Base-by-base conservation (phyloP, 164 flowering plant species). In the Vitis riparia region DNA sequence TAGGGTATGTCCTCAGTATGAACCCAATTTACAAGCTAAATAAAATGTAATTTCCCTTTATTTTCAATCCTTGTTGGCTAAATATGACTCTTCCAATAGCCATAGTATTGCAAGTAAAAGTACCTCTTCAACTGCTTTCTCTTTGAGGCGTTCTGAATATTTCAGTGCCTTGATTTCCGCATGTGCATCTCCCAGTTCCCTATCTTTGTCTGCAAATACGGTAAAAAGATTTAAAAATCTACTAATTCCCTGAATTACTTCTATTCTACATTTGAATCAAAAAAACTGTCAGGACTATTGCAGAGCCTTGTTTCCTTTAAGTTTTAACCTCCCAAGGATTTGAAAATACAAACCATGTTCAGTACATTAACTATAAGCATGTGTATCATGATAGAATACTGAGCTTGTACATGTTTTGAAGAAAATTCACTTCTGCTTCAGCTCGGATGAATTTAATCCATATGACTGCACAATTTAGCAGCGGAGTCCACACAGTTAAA, bases 91-190 rank as follows among this genome's bases (percentile, higher is more conserved):
- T 23, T 23, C 27, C 27, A 23, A 23, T 23, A 23, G 27, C 27
- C 27, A 23, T 23, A 23, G 44, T 37, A 37, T 37, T 37, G 44
- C 44, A 12, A 29, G 17, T 61, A 17, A 11, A 11, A 55, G 48
- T 68, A 89, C 93, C 91, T 89, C 91, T 77, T 89, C 88, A 51
- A 89, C 89, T 3, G 91, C 93, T 67, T 83, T 89, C 74, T 87
- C 89, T 71, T 80, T 82, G 0, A 86, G 83, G 44, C 90, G 88
- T 53, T 89, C 89, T 14, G 91, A 86, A 30, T 71, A 76, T 72
- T 70, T 86, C 73, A 87, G 69, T 37, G 89, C 85, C 78, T 78
- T 89, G 69, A 89, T 86, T 72, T 89, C 86, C 44, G 86, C 82
- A 70, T 76, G 80, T 14, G 89, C 91, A 30, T 87, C 90, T 59